phyloP scores from a whole-genome alignment of 1,139 yeast species.

The Candida gigantensis region DNA sequence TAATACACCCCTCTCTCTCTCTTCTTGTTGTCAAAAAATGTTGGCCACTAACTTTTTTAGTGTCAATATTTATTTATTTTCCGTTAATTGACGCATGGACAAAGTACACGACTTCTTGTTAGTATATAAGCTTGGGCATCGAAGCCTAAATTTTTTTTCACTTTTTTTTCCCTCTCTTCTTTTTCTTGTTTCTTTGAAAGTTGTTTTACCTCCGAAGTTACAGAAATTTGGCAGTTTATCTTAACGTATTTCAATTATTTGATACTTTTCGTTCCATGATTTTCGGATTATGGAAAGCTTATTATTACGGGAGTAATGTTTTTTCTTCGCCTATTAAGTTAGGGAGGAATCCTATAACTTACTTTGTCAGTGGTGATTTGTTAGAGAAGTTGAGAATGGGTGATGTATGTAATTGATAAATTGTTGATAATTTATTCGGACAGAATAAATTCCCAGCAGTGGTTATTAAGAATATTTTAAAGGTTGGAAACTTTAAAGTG shows the following conservation, averaged over 20 bases:
- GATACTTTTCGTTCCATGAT: slow-evolving; percentile 9
- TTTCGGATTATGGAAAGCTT: slow-evolving; percentile 17
- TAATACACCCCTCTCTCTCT: no score
- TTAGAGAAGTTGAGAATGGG: slow-evolving; percentile 16
- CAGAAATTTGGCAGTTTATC: slow-evolving; percentile 33
- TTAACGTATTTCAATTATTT: slow-evolving; percentile 16
- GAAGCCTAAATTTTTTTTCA: slow-evolving; percentile 8
- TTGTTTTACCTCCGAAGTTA: slow-evolving; percentile 34
- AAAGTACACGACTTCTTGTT: slow-evolving; percentile 2
- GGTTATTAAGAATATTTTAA: slow-evolving; percentile 51
- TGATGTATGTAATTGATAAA: slow-evolving; percentile 27
- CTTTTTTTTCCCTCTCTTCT: slow-evolving; percentile 10
- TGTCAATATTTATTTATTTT: no score
- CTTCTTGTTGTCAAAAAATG: no score
- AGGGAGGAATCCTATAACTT: slow-evolving; percentile 29
- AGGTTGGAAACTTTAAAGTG: slow-evolving; percentile 42
- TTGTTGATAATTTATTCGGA: slow-evolving; percentile 46
- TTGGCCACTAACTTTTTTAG: not conserved
- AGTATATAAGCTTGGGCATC: slow-evolving; percentile 3
- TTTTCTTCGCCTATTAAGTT: slow-evolving; percentile 51
- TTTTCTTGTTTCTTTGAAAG: slow-evolving; percentile 32
- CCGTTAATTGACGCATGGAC: no score
- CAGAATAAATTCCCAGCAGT: slow-evolving; percentile 44
- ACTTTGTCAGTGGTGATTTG: slow-evolving; percentile 15
- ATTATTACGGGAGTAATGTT: slow-evolving; percentile 11